Base-by-base conservation (phyloP, 805 yeast genomes). In the Saturnispora zaruensis region DNA sequence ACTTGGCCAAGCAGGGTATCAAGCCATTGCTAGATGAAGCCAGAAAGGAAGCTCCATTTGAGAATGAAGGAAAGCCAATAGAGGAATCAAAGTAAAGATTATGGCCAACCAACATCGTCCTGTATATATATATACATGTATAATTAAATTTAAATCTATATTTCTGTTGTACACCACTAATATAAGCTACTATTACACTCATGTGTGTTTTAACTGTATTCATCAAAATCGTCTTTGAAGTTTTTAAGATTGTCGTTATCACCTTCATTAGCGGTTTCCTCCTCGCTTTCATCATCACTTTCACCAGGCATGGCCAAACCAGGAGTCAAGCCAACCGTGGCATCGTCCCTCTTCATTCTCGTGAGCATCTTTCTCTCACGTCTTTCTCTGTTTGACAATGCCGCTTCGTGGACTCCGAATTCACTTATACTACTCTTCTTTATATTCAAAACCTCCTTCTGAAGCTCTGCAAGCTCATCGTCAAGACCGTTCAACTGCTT, bases 21-120 rank as follows among this genome's bases (percentile, higher is more conserved):
- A 77, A 84, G 61, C 84, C 88, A 5, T 84, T 86, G 77, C 70
- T 89, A 49, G 95, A 88, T 55, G 90, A 88, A 55, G 96, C 96
- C 0, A 76, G 95, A 56, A 82, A 84, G 53, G 96, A 89, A 57
- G 91, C 91, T 25, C 96, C 96, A 1, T 89, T 89, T 59, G 87
- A 81, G 55, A 75, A 77, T 36, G 87, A 84, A 6, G 88, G 87
- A 1, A 65, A 67, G 16, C 67, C 70, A 11, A 33, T 52, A 13
- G 52, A 46, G n/a, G 44, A 32, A 38, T 23, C 26, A 13, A 42
- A 44, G 23, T 49, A 30, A 32, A 24, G 11, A 11, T 20, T 43
- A 7, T 41, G 5, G 11, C 16, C 16, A 13, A 24, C 28, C 41
- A 9, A 7, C 11, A 13, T 13, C 20, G 23, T 25, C 45, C 18